These are phyloP conservation scores for Amanita pallidorosea DNA, from an alignment of 768 basidiomycete genomes.

Conservation along the genomic window DNA sequence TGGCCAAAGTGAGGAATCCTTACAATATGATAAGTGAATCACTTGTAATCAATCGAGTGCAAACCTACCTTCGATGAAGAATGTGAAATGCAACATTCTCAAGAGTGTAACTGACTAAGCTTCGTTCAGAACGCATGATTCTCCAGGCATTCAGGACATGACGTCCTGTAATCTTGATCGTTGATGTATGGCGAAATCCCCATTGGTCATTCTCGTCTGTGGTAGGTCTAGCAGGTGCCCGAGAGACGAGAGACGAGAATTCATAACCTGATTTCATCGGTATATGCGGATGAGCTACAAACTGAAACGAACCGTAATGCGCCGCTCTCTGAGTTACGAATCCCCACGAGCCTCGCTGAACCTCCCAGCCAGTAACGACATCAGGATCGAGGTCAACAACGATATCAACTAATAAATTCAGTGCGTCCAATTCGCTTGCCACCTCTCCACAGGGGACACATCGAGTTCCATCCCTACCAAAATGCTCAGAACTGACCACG, in stretches of 20 bases:
- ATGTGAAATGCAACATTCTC: conserved; percentile 85
- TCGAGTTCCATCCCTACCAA: conserved; percentile 31
- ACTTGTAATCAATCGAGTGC: background rate
- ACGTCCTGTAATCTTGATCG: conserved; percentile 76
- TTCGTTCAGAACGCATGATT: conserved; percentile 79
- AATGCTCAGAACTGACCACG: conserved; percentile 29
- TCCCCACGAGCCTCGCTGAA: conserved; percentile 85
- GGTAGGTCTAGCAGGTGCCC: conserved; percentile 45
- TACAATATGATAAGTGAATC: conserved; percentile 1
- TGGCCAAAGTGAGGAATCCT: conserved; percentile 73
- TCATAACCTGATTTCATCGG: conserved; percentile 44
- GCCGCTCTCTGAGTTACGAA: conserved; percentile 65
- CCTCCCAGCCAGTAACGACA: conserved; percentile 86
- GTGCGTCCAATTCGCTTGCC: conserved; percentile 63
- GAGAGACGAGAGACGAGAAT: conserved; percentile 60
- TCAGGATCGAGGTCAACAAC: conserved; percentile 81
- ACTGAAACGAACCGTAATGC: conserved; percentile 36
- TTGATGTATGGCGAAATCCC: conserved; percentile 64
- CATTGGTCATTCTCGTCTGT: conserved; percentile 46
- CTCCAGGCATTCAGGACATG: conserved; percentile 93
- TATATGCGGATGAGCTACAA: background rate
- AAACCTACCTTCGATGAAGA: conserved; percentile 53
- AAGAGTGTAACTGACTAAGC: conserved; percentile 70
- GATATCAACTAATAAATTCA: conserved; percentile 68
- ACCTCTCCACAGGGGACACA: conserved; percentile 40